Base-by-base conservation (phyloP, 164 flowering plant genomes). In the Annona cherimola region DNA sequence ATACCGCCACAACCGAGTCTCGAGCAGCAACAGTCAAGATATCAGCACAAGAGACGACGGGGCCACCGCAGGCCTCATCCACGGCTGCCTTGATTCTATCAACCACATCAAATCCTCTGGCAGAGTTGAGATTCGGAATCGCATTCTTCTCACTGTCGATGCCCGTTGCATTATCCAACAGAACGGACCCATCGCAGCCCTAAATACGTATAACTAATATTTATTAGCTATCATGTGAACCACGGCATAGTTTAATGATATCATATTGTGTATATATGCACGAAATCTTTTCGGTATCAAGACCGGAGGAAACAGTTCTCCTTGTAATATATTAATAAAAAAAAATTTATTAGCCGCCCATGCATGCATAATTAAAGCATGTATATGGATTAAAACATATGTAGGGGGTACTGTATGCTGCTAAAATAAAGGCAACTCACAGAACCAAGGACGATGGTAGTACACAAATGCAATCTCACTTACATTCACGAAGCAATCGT, bases 151-250 rank as follows among this genome's bases (percentile, higher is more conserved):
- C 85, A 4, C 86, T 74, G 11, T 59, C 76, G 35, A 85, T 69
- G 59, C 61, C 76, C 20, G 77, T 3, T 3, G 87, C 59, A 54
- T 69, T 69, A 70, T 88, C 90, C 0, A 86, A 72, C 14, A 88
- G 76, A 35, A 86, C 44, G 0, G 90, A 88, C 8, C 75, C 92
- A 81, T 88, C 92, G 42, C 92, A 88, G 9, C 92, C 92, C 92
- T 88, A 61, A 57, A 61, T 2, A 11, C 59, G 42, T 66, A 67
- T 50, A 0, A 50, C 57, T 16, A 20, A 26, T 26, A 26, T 26
- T 26, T 26, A 26, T 26, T 26, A 26, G 35, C 35, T 14, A 46
- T 6, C 19, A 65, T 20, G 12, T 54, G 59, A 26, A 26, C 35
- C 35, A 26, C 35, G 35, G 35, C 35, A 26, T 26, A 26, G 35